Conservation (phyloP, 306 rosid genomes). For the Prunus davidiana region DNA sequence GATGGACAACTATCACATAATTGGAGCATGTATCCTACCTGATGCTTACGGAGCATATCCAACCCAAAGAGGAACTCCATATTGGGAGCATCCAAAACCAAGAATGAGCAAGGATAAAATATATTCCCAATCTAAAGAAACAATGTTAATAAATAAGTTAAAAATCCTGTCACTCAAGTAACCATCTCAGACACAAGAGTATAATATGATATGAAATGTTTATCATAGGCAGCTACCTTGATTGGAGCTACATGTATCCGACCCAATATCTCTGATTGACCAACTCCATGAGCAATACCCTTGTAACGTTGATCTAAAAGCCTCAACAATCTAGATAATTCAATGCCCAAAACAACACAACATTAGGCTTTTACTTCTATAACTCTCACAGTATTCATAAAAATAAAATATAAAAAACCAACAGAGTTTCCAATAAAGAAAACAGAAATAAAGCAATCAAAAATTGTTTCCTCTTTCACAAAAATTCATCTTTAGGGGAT, state of each 20-base stretch:
- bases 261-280: constrained; percentile 95
- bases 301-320: constrained; percentile 90
- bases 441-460: constrained; percentile 9
- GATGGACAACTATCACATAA: constrained; percentile 8
- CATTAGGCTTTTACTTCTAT: constrained; percentile 1
- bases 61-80: constrained; percentile 96
- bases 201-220: background rate
- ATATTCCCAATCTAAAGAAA: constrained; percentile 67
- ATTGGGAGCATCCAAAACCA: constrained; percentile 82
- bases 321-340: constrained; percentile 74
- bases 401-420: background rate
- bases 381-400: constrained; percentile 15
- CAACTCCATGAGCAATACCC: constrained; percentile 98
- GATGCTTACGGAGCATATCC: constrained; percentile 98
- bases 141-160: constrained; percentile 7
- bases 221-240: constrained; percentile 47
- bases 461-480: background rate
- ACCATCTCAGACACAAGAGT: background rate
- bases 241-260: constrained; percentile 95
- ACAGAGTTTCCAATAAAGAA: background rate
- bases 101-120: constrained; percentile 89
- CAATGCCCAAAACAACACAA: constrained; percentile 17
- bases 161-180: background rate
- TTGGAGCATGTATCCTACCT: constrained; percentile 47
- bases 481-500: background rate